Evolutionary conservation across 2,329 filamentous ascomycete genomes (phyloP).

Genomic region (Plectosphaerella cucumerina): DNA sequence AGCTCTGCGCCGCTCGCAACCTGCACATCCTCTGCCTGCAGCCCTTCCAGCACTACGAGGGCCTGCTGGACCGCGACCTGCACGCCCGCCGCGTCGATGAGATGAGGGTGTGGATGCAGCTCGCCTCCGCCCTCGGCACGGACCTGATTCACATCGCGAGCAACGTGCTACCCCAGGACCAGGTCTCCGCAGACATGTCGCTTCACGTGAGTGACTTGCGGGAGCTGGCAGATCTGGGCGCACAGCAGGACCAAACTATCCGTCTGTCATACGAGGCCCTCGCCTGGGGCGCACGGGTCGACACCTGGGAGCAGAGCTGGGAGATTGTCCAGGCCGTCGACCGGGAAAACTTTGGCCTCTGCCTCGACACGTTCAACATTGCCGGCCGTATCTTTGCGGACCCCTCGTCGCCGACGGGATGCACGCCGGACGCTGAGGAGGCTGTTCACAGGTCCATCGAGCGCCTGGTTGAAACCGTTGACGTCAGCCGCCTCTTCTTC

Average conservation of each 20-base stretch:
- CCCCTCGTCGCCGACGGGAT: constrained; percentile 43
- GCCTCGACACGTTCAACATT: constrained; percentile 77
- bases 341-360: constrained; percentile 69
- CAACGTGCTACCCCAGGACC: constrained; percentile 54
- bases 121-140: constrained; percentile 61
- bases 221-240: constrained; percentile 64
- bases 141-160: constrained; percentile 73
- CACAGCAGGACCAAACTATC: constrained; percentile 49
- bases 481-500: constrained; percentile 66
- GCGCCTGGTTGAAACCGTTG: constrained; percentile 49
- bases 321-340: constrained; percentile 62
- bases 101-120: constrained; percentile 64
- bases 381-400: constrained; percentile 68
- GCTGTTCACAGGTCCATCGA: constrained; percentile 50
- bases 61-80: constrained; percentile 57
- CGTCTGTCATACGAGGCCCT: constrained; percentile 72
- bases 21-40: constrained; percentile 65
- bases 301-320: constrained; percentile 71
- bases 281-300: constrained; percentile 65
- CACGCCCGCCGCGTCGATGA: constrained; percentile 57
- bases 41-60: constrained; percentile 76
- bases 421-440: constrained; percentile 48
- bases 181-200: constrained; percentile 41
- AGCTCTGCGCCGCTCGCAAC: constrained; percentile 50
- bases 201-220: constrained; percentile 59